A percentile compares a stretch with the other conserved stretches of the same genome.
These are phyloP conservation scores for Cladosporium sp. DNA, from an alignment of 2,329 filamentous ascomycete species.

Conservation along the genomic window DNA sequence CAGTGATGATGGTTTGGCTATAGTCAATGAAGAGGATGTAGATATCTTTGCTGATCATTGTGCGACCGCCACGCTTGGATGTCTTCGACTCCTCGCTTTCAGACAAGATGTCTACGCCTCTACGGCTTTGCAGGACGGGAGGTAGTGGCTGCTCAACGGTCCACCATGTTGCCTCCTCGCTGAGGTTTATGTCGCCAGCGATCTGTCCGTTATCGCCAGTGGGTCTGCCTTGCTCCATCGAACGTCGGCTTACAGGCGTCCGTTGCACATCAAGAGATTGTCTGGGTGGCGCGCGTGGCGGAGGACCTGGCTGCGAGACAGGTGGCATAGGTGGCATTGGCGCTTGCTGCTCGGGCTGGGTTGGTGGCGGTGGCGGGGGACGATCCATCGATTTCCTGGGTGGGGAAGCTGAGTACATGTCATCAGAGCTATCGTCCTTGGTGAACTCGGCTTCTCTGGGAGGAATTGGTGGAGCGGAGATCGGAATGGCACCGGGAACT, in stretches of 20 bases:
- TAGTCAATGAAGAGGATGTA: slow-evolving; percentile 95
- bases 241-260: slow-evolving; percentile 56
- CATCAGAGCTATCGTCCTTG: slow-evolving; percentile 44
- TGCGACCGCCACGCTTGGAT: slow-evolving; percentile 68
- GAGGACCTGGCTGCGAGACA: slow-evolving; percentile 37
- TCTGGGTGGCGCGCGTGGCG: slow-evolving; percentile 51
- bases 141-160: slow-evolving; percentile 76
- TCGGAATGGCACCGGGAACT: slow-evolving; percentile 37
- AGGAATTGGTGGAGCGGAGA: slow-evolving; percentile 38
- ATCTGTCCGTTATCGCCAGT: slow-evolving; percentile 77
- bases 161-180: slow-evolving; percentile 80
- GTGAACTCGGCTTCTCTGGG: slow-evolving; percentile 38
- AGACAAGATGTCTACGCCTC: slow-evolving; percentile 72
- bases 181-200: slow-evolving; percentile 83
- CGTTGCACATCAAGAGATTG: slow-evolving; percentile 62
- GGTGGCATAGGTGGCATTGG: slow-evolving; percentile 29
- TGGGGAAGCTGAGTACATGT: slow-evolving; percentile 50
- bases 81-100: slow-evolving; percentile 79
- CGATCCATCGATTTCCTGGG: slow-evolving; percentile 39
- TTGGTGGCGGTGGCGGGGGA: slow-evolving; percentile 41
- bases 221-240: slow-evolving; percentile 74
- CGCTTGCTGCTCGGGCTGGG: slow-evolving; percentile 30
- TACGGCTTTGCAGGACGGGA: slow-evolving; percentile 77
- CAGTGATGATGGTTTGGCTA: slow-evolving; percentile 86
- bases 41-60: slow-evolving; percentile 74